These are phyloP conservation scores for Sporisorium reilianum DNA, from an alignment of 1,284 basidiomycete species.

Conservation along the genomic window DNA sequence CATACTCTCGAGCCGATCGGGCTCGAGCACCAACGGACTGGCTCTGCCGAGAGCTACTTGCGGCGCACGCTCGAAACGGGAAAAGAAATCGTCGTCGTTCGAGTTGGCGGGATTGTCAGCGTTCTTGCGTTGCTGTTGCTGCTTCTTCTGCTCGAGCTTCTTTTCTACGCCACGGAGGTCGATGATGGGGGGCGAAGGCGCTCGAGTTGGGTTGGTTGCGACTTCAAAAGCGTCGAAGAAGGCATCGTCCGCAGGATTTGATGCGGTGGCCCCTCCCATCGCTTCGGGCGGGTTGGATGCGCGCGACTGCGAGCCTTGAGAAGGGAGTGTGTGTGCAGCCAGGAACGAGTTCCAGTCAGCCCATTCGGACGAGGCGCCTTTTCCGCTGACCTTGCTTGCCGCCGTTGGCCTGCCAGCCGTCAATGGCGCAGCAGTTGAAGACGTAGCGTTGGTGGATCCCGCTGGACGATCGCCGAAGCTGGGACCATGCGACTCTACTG, in stretches of 20 bases:
- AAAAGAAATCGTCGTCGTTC: conserved; percentile 55
- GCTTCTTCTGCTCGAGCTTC: conserved; percentile 50
- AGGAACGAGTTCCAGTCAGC: conserved; percentile 44
- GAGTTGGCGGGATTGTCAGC: background rate
- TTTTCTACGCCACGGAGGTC: conserved; percentile 64
- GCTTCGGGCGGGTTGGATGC: conserved; percentile 2
- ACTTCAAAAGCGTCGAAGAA: conserved; percentile 55
- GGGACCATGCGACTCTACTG: conserved; percentile 20
- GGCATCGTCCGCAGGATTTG: conserved; percentile 51
- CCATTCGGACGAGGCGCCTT: conserved; percentile 43
- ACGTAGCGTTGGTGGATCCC: background rate
- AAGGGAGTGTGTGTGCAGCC: conserved; percentile 38
- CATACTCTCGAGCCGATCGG: conserved; percentile 56
- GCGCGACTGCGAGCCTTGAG: conserved; percentile 14
- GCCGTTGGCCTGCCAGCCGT: conserved; percentile 7
- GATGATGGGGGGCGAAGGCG: conserved; percentile 60
- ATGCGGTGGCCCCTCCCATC: background rate
- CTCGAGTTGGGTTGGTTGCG: conserved; percentile 35
- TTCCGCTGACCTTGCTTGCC: conserved; percentile 24
- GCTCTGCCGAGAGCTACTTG: conserved; percentile 32
- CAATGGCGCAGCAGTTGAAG: background rate
- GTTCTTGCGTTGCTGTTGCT: conserved; percentile 18
- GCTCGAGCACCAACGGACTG: conserved; percentile 45
- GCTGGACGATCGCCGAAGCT: background rate
- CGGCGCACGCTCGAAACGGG: conserved; percentile 49